Base-by-base conservation (phyloP, 2,329 filamentous ascomycete genomes). In the Fusarium torreyae region DNA sequence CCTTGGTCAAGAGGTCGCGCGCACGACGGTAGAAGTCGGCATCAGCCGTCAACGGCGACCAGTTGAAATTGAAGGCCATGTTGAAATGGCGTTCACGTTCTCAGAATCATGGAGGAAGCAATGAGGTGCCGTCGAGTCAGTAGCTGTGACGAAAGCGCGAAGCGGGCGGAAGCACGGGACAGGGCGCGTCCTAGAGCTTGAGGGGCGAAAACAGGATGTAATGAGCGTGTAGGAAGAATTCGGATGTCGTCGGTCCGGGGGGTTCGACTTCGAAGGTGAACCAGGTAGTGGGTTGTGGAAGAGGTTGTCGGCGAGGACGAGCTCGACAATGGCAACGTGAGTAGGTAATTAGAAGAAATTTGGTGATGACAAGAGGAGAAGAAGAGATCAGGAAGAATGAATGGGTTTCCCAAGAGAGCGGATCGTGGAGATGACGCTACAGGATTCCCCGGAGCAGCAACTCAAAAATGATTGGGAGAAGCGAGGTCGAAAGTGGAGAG, bases 31-130 rank as follows among this genome's bases (percentile, higher is more conserved):
- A 95, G 81, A 96, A 96, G 74, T 90, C 89, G 77, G 93, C 95
- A 84, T 98, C 96, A 78, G 95, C 95, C 83, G 97, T 96, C 72
- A 99, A 88, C 78, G 96, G 96, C 88, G 94, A 97, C 96, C 96
- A 99, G 93, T 98, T 98, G 92, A 99, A 99, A 87, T 98, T 98
- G 92, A 99, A 99, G 74, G 96, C 96, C 96, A 99, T 99, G 82
- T 83, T 86, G 81, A 82, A 81, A 83, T 83, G 81, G 82, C 83
- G 69, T 71, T 77, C 71, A 75, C 72, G 55, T 73, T 72, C 73
- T 75, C 75, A 75, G 69, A 63, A 76, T 73, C 80, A 81, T 81
- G 71, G 69, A 74, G 70, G 53, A 67, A 63, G 66, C 52, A 64
- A 62, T 43, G 53, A 69, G 66, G 70, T 55, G 73, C 74, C 68